phyloP scores from a whole-genome alignment of 768 basidiomycete genomes.

The Kwoniella pini region DNA sequence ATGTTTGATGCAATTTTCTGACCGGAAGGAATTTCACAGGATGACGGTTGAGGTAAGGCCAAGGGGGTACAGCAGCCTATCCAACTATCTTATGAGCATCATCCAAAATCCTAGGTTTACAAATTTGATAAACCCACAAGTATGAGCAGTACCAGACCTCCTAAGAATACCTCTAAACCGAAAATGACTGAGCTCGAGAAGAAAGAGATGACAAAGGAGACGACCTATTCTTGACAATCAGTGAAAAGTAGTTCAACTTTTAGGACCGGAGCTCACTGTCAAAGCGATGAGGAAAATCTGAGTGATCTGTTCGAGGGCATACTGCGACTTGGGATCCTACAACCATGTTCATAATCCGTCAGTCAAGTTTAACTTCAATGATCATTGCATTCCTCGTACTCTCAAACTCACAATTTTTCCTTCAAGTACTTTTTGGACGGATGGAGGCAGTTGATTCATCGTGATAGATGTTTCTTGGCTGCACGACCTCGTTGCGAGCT shows the following conservation, averaged over 20 bases:
- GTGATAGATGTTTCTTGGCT: constrained; percentile 2
- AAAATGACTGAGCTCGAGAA: constrained; percentile 35
- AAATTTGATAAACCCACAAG: constrained; percentile 39
- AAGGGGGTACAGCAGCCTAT: constrained; percentile 38
- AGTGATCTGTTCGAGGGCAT: constrained; percentile 32
- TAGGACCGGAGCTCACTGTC: constrained; percentile 40
- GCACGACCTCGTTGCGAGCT: no score
- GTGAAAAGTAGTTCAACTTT: not conserved
- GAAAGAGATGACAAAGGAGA: constrained; percentile 38
- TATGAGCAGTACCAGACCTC: constrained; percentile 30
- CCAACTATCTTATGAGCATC: not conserved
- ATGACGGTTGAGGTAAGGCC: constrained; percentile 40
- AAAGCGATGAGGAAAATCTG: constrained; percentile 40
- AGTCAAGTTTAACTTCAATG: not conserved
- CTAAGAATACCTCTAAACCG: constrained; percentile 39
- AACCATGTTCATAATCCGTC: not conserved
- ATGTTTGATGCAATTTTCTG: constrained; percentile 26
- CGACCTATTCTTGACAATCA: constrained; percentile 12
- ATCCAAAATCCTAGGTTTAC: no score
- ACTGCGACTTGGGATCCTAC: constrained; percentile 44
- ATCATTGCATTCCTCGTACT: not conserved
- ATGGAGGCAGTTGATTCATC: constrained; percentile 41
- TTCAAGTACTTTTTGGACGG: constrained; percentile 29
- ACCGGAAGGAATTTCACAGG: constrained; percentile 43
- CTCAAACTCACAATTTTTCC: constrained; percentile 36